Evolutionary conservation across 331 rosid genomes (phyloP).

Genomic region (Quercus lobata): DNA sequence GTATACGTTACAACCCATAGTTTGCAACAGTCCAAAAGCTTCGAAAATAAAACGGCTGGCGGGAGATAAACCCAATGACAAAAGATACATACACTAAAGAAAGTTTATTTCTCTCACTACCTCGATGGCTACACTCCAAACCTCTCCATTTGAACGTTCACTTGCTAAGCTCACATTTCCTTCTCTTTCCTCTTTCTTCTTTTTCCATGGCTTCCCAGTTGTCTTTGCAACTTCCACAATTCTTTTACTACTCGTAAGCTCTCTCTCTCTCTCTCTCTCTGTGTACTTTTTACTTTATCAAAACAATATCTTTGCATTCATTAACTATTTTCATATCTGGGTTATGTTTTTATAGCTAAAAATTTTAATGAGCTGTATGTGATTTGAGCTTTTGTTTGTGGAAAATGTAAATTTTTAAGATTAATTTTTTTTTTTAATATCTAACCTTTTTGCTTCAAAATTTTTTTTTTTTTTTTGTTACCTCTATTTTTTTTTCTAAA

Average conservation of each 20-base stretch:
- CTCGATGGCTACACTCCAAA: constrained; percentile 44
- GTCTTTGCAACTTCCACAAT: constrained; percentile 34
- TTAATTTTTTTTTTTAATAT: not conserved
- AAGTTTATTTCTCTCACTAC: not conserved
- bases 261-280: constrained; percentile 15
- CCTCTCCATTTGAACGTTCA: constrained; percentile 14
- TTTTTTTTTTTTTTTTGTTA: too few relatives aligned
- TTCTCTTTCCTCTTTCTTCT: constrained; percentile 10
- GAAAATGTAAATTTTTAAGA: not conserved
- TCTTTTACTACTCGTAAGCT: constrained; percentile 43
- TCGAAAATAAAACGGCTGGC: constrained; percentile 13
- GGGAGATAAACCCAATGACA: constrained; percentile 44
- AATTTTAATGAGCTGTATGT: not conserved
- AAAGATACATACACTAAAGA: not conserved
- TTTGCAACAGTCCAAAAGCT: not conserved
- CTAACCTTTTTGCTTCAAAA: too few relatives aligned
- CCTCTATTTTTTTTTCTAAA: too few relatives aligned
- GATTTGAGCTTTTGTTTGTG: not conserved
- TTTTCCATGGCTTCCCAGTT: constrained; percentile 49
- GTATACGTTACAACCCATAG: not conserved
- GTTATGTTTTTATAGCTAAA: not conserved
- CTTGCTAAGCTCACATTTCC: not conserved
- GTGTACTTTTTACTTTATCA: not conserved
- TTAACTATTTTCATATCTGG: not conserved
- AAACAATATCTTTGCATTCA: not conserved